phyloP scores from a whole-genome alignment of 2,329 filamentous ascomycete species.

The Neonectria coccinea region DNA sequence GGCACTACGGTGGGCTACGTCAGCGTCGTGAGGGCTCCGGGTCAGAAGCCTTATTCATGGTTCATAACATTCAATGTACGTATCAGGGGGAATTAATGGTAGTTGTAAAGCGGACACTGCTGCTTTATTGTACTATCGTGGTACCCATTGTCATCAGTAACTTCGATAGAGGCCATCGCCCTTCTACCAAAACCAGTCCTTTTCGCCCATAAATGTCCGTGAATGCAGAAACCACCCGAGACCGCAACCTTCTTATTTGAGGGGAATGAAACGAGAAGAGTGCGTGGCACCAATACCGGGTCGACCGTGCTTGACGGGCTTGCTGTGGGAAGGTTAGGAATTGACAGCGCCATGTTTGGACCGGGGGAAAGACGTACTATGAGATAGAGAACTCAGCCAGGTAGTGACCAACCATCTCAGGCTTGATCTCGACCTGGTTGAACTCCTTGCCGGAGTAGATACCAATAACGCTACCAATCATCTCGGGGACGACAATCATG shows the following conservation, averaged over 20 bases:
- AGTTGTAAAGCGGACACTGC: constrained; percentile 53
- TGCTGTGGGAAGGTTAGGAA: constrained; percentile 74
- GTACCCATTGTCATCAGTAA: constrained; percentile 59
- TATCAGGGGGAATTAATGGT: constrained; percentile 37
- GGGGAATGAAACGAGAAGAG: constrained; percentile 99
- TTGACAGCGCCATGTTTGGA: not conserved
- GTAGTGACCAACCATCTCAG: constrained; percentile 99
- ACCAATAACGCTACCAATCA: constrained; percentile 98
- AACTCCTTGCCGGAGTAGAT: constrained; percentile 99
- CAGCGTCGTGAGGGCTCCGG: not conserved
- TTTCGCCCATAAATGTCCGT: constrained; percentile 68
- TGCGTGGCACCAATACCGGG: constrained; percentile 99
- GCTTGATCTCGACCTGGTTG: constrained; percentile 99
- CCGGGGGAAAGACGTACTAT: constrained; percentile 77
- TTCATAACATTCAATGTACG: constrained; percentile 17
- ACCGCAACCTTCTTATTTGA: constrained; percentile 87
- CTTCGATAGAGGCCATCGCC: constrained; percentile 57
- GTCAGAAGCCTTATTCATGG: not conserved
- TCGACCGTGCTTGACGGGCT: constrained; percentile 99
- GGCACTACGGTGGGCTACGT: not conserved
- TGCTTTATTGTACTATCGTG: constrained; percentile 59
- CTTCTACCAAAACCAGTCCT: constrained; percentile 66
- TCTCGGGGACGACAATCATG: constrained; percentile 99
- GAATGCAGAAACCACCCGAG: constrained; percentile 68
- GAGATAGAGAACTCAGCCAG: constrained; percentile 99